Conservation (phyloP, 176 grass and related monocot species). For the Stipa capillata region DNA sequence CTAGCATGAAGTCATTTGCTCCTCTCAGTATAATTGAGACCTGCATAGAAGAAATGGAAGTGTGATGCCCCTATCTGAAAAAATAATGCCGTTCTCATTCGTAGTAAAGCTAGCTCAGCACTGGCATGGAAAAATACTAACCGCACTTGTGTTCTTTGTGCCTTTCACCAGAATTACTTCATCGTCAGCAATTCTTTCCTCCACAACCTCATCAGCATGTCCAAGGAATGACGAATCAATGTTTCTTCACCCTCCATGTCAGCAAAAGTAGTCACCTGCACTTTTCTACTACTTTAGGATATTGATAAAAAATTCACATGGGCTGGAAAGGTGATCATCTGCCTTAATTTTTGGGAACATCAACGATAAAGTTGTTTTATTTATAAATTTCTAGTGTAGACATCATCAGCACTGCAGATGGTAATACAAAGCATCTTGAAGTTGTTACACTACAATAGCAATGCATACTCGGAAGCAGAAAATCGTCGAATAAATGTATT, state of each 20-base stretch:
- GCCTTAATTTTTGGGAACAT: neutral
- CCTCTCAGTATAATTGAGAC: constrained; percentile 91
- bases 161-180: constrained; percentile 89
- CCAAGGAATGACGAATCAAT: constrained; percentile 79
- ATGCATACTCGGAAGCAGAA: neutral
- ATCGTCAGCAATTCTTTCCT: constrained; percentile 80
- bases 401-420: constrained; percentile 1
- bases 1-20: constrained; percentile 89
- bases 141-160: constrained; percentile 78
- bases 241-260: constrained; percentile 98
- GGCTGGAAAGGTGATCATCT: constrained; percentile 28
- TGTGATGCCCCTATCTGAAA: neutral
- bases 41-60: constrained; percentile 13
- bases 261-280: constrained; percentile 80
- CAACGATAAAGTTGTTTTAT: constrained; percentile 30
- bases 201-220: constrained; percentile 72
- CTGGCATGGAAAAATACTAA: constrained; percentile 29
- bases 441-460: neutral
- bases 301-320: constrained; percentile 1
- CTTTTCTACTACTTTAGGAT: neutral
- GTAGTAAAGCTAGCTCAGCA: neutral
- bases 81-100: neutral
- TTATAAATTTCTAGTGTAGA: constrained; percentile 31
- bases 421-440: neutral
- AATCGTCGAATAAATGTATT: neutral